A percentile compares a stretch with the other conserved stretches of the same genome.
Evolutionary conservation across 768 basidiomycete species (phyloP).

Genomic region (Boletus rubropictus): DNA sequence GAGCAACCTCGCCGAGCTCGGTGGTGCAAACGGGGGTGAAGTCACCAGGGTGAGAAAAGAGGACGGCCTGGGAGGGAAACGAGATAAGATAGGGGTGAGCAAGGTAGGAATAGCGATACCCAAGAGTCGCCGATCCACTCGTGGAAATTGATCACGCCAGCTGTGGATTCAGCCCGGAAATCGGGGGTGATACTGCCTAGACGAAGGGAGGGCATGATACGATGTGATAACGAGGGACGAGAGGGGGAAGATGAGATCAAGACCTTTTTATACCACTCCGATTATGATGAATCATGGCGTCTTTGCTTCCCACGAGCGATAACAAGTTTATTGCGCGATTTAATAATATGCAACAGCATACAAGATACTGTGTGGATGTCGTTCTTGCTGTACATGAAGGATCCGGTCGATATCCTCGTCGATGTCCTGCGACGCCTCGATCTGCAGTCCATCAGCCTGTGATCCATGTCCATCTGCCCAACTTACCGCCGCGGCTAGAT

Average conservation of each 20-base stretch:
- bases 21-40: slow-evolving; percentile 96
- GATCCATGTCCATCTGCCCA: not conserved
- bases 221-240: slow-evolving; percentile 6
- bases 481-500: slow-evolving; percentile 83
- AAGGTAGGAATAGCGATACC: slow-evolving; percentile 42
- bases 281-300: slow-evolving; percentile 42
- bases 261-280: not conserved
- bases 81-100: not conserved
- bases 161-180: slow-evolving; percentile 86
- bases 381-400: slow-evolving; percentile 77
- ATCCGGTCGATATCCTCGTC: slow-evolving; percentile 90
- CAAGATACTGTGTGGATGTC: slow-evolving; percentile 85
- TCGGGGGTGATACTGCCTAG: slow-evolving; percentile 88
- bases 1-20: slow-evolving; percentile 93
- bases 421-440: slow-evolving; percentile 79
- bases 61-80: slow-evolving; percentile 51
- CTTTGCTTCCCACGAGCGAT: slow-evolving; percentile 57
- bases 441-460: slow-evolving; percentile 41
- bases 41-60: slow-evolving; percentile 94
- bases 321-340: slow-evolving; percentile 19
- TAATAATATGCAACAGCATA: slow-evolving; percentile 92
- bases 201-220: slow-evolving; percentile 50
- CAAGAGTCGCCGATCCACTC: slow-evolving; percentile 87
- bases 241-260: not conserved
- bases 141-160: slow-evolving; percentile 86